Percentiles rank a stretch among this genome's conserved stretches.
Conservation (phyloP, 2,329 filamentous ascomycete genomes). For the Nannizzia gypsea region DNA sequence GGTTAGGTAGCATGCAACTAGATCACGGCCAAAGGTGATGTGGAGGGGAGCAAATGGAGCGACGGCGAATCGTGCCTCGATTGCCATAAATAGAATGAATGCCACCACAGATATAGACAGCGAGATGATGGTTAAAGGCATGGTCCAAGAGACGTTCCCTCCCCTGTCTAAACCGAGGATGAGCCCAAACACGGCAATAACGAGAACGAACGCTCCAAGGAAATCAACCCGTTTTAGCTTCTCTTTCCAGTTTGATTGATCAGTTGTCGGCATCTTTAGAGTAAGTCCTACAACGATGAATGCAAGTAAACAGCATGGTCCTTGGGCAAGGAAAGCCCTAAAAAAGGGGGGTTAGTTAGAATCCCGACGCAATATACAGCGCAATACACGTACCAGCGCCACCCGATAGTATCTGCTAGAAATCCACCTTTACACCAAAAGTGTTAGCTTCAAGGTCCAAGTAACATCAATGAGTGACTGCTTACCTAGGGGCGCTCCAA, state of each 20-base stretch:
- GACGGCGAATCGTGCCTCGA: constrained; percentile 55
- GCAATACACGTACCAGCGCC: constrained; percentile 50
- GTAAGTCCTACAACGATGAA: constrained; percentile 51
- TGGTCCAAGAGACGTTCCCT: constrained; percentile 57
- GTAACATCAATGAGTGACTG: neutral
- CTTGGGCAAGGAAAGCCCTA: constrained; percentile 60
- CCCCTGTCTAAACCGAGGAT: constrained; percentile 61
- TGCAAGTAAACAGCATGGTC: constrained; percentile 55
- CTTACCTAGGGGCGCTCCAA: constrained; percentile 54
- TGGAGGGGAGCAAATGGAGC: constrained; percentile 65
- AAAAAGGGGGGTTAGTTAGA: neutral
- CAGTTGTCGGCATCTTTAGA: constrained; percentile 49
- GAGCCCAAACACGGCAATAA: constrained; percentile 53
- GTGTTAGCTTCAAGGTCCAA: neutral
- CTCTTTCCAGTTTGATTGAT: constrained; percentile 50
- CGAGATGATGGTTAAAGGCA: constrained; percentile 46
- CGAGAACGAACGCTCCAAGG: constrained; percentile 54
- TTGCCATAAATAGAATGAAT: constrained; percentile 54
- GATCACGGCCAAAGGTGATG: constrained; percentile 55
- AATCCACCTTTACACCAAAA: constrained; percentile 40
- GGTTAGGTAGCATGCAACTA: constrained; percentile 56
- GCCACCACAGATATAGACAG: constrained; percentile 46
- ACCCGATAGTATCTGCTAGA: constrained; percentile 60
- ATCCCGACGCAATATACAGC: neutral
- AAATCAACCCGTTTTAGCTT: constrained; percentile 63